Conservation (phyloP, 768 basidiomycete genomes). For the Hypholoma sublateritium region DNA sequence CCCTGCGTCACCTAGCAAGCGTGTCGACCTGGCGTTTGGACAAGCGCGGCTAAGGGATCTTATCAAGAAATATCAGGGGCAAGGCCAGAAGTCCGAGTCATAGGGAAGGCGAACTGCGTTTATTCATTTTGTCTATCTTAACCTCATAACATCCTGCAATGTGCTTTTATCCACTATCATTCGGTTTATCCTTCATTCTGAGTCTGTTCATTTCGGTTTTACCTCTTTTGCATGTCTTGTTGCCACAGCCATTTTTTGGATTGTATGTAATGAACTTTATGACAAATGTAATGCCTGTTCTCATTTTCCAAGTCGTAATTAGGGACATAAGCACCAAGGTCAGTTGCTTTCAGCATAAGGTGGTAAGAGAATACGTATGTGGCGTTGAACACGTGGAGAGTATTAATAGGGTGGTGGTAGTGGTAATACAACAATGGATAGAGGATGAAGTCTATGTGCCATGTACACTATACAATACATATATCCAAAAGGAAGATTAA, state of each 20-base stretch:
- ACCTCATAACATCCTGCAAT: not conserved
- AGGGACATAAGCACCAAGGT: not conserved
- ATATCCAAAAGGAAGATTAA: not conserved
- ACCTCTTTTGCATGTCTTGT: conserved; percentile 4
- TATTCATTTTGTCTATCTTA: not conserved
- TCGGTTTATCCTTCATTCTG: not conserved
- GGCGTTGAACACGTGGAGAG: not conserved
- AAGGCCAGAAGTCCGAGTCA: conserved; percentile 17
- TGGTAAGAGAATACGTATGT: not conserved
- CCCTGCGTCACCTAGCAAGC: conserved; percentile 24
- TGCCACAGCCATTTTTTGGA: not conserved
- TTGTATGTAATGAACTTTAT: conserved; percentile 21
- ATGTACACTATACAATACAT: conserved; percentile 4
- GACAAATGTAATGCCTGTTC: conserved; percentile 14
- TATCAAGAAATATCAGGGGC: conserved; percentile 78
- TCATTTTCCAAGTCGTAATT: not conserved
- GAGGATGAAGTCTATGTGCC: not conserved
- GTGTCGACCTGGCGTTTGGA: conserved; percentile 66
- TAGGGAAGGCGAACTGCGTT: not conserved
- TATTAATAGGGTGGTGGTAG: not conserved
- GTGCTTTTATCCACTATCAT: conserved; percentile 2
- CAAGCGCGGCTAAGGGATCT: conserved; percentile 75
- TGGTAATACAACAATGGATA: conserved; percentile 7
- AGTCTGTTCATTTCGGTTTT: conserved; percentile 1
- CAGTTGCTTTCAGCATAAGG: not conserved